Conservation (phyloP, 1,284 basidiomycete species). For the Trichosporon asahii region DNA sequence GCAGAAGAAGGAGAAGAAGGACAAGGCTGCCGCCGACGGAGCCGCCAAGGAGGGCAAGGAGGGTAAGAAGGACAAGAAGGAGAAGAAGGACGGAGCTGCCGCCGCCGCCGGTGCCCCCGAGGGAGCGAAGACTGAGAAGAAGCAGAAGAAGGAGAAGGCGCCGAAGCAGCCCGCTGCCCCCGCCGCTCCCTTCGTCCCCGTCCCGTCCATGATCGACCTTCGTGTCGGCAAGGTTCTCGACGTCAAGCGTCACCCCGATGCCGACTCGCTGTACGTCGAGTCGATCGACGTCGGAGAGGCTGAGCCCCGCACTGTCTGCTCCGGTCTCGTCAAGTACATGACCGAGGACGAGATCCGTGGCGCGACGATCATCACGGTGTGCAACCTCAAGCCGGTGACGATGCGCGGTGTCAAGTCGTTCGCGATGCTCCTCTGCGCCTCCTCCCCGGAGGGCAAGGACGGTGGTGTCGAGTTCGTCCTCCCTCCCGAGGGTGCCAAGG, state of each 20-base stretch:
- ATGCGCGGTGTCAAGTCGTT: conserved; percentile 96
- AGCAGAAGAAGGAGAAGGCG: conserved; percentile 56
- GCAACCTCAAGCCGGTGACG: conserved; percentile 89
- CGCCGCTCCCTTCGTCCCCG: conserved; percentile 68
- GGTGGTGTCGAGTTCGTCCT: conserved; percentile 88
- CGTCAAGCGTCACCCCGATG: conserved; percentile 90
- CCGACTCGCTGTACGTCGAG: conserved; percentile 87
- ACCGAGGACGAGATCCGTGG: conserved; percentile 88
- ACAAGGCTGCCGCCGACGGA: conserved; percentile 52
- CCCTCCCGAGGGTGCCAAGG: conserved; percentile 78
- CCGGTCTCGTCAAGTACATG: conserved; percentile 90
- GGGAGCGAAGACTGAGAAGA: conserved; percentile 55
- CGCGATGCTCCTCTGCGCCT: conserved; percentile 92
- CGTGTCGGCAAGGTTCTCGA: conserved; percentile 86
- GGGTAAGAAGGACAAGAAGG: conserved; percentile 35
- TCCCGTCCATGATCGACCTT: conserved; percentile 91
- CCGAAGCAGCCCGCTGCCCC: conserved; percentile 44
- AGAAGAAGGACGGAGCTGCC: conserved; percentile 30
- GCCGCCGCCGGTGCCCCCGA: conserved; percentile 13
- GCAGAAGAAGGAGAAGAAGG: conserved; percentile 64
- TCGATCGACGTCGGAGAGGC: conserved; percentile 88
- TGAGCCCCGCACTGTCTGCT: conserved; percentile 88
- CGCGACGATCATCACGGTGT: conserved; percentile 76
- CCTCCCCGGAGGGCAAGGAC: conserved; percentile 67
- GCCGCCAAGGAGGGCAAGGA: conserved; percentile 29